Evolutionary conservation across 2,329 filamentous ascomycete genomes (phyloP).

Genomic region (Cercospora brassicicola): DNA sequence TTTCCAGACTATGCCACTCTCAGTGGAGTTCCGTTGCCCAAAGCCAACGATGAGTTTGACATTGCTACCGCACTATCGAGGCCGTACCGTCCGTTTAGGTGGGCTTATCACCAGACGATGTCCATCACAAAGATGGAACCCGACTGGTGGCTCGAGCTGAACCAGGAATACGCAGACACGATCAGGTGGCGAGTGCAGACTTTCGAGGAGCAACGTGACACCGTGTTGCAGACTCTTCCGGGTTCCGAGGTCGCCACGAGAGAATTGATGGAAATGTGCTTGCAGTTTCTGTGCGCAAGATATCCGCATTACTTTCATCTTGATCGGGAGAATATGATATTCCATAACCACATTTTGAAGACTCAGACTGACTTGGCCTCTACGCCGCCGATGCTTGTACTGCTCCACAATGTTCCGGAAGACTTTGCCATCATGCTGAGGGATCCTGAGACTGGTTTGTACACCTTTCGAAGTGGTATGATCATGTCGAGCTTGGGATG

Average conservation of each 20-base stretch:
- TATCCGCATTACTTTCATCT: conserved; percentile 75
- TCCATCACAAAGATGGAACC: conserved; percentile 79
- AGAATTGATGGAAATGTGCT: conserved; percentile 81
- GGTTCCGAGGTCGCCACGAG: conserved; percentile 78
- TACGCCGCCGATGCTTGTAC: conserved; percentile 65
- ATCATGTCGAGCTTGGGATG: conserved; percentile 80
- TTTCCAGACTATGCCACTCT: conserved; percentile 78
- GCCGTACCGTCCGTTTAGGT: conserved; percentile 78
- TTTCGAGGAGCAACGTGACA: conserved; percentile 61
- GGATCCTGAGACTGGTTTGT: conserved; percentile 68
- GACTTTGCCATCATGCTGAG: conserved; percentile 78
- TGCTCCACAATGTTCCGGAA: conserved; percentile 78
- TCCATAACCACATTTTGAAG: conserved; percentile 69
- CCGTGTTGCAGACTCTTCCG: conserved; percentile 67
- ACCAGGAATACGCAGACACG: conserved; percentile 67
- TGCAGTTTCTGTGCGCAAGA: conserved; percentile 75
- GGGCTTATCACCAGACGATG: conserved; percentile 89
- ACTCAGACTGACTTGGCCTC: conserved; percentile 61
- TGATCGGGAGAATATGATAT: conserved; percentile 53
- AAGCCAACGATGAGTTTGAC: conserved; percentile 64
- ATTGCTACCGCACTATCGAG: conserved; percentile 67
- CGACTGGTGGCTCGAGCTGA: conserved; percentile 88
- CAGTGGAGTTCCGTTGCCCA: conserved; percentile 71
- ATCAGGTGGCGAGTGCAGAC: conserved; percentile 69
- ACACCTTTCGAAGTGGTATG: conserved; percentile 71